Evolutionary conservation across 192 early-diverging fungal genomes (phyloP).

Genomic region (Umbelopsis vinacea): DNA sequence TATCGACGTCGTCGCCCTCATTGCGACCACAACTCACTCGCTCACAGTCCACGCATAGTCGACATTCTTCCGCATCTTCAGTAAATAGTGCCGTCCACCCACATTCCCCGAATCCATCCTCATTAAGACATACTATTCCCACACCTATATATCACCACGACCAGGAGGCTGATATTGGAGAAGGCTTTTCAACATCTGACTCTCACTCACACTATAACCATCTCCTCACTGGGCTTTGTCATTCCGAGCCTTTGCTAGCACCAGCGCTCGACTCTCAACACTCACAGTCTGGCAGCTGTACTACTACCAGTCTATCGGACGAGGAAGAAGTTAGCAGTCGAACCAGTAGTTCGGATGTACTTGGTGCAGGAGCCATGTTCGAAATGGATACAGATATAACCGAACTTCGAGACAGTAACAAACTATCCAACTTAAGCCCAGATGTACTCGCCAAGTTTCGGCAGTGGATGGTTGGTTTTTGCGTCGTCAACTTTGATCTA

Average conservation of each 20-base stretch:
- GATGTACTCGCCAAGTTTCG: constrained; percentile 51
- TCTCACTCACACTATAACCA: background rate
- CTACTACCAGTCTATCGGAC: background rate
- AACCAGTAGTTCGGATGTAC: constrained; percentile 15
- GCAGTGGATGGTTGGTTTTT: constrained; percentile 76
- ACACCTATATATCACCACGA: background rate
- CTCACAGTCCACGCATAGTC: constrained; percentile 13
- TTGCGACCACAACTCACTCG: constrained; percentile 11
- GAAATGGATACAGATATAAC: constrained; percentile 17
- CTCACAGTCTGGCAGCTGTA: constrained; percentile 2
- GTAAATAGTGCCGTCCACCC: background rate
- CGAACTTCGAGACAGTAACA: background rate
- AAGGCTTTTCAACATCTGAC: constrained; percentile 12
- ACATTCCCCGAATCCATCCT: constrained; percentile 6
- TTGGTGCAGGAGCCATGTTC: constrained; percentile 12
- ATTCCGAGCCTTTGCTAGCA: background rate
- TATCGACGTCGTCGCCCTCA: background rate
- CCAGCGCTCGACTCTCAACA: background rate
- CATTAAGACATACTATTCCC: constrained; percentile 10
- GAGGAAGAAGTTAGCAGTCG: constrained; percentile 18
- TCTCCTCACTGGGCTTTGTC: background rate
- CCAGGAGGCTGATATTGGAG: constrained; percentile 19
- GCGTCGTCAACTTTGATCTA: constrained; percentile 82
- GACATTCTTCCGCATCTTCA: constrained; percentile 21
- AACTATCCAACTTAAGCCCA: constrained; percentile 23